A percentile compares a stretch with the other conserved stretches of the same genome.
Conservation (phyloP, 495 filamentous ascomycete species). For the Neurospora discreta region DNA sequence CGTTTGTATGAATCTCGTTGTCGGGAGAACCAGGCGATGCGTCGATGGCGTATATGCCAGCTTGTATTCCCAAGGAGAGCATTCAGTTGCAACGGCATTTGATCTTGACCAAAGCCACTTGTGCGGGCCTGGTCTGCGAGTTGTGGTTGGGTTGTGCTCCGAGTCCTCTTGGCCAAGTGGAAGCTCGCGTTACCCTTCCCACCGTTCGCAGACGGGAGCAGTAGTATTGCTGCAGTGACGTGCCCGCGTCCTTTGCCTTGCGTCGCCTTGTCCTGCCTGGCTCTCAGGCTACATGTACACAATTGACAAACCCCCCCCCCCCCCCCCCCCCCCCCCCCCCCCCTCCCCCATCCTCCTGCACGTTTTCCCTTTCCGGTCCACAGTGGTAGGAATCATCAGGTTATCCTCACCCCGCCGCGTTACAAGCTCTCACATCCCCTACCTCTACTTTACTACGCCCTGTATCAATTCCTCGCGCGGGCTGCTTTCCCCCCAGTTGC, state of each 20-base stretch:
- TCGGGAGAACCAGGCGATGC: constrained; percentile 25
- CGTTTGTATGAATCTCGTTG: constrained; percentile 8
- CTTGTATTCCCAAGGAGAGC: constrained; percentile 17
- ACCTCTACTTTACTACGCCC: not conserved
- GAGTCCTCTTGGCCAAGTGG: constrained; percentile 10
- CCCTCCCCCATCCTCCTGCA: constrained; percentile 23
- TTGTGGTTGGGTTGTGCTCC: constrained; percentile 4
- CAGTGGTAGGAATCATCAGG: constrained; percentile 17
- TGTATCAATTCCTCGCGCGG: not conserved
- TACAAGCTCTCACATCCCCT: constrained; percentile 5
- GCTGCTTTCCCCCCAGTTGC: constrained; percentile 20
- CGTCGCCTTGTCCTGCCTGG: constrained; percentile 22
- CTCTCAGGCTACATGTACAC: constrained; percentile 12
- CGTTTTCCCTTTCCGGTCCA: constrained; percentile 30
- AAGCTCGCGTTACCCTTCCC: constrained; percentile 11
- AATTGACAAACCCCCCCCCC: constrained; percentile 19
- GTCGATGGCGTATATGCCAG: constrained; percentile 31
- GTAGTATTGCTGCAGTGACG: constrained; percentile 28
- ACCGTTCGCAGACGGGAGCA: constrained; percentile 15
- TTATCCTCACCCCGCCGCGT: constrained; percentile 18
- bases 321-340: constrained; percentile 13
- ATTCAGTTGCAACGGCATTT: constrained; percentile 15
- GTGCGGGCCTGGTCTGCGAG: constrained; percentile 1
- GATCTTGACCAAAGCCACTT: constrained; percentile 13
- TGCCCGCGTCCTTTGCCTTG: constrained; percentile 27